Percentiles rank a stretch among this genome's conserved stretches.
phyloP scores from a whole-genome alignment of 352 stramenopile genomes.

The Globisporangium nunn region DNA sequence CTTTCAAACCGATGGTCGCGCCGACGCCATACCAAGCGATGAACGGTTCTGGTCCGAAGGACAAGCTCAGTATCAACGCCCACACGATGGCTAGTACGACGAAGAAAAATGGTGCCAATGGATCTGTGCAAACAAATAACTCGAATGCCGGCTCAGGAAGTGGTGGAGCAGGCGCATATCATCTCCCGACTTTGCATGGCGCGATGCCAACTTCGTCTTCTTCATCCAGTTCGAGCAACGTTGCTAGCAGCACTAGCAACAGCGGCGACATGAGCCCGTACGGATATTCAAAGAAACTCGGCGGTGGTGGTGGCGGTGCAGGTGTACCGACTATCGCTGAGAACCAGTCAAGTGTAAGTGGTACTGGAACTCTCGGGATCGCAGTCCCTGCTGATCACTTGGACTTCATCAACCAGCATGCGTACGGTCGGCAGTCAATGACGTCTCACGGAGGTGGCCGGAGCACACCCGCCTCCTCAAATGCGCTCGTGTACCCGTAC shows the following conservation, averaged over 20 bases:
- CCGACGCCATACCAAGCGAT: neutral
- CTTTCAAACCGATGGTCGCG: constrained; percentile 21
- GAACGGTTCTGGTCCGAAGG: neutral
- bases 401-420: constrained; percentile 31
- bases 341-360: constrained; percentile 13
- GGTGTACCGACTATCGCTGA: constrained; percentile 29
- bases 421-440: constrained; percentile 32
- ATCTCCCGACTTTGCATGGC: constrained; percentile 9
- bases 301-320: neutral
- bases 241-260: neutral
- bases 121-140: neutral
- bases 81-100: neutral
- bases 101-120: neutral
- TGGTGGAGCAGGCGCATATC: constrained; percentile 4
- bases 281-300: constrained; percentile 15
- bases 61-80: neutral
- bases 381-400: constrained; percentile 26
- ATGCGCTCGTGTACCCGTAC: constrained; percentile 23
- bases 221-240: neutral
- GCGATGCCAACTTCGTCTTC: constrained; percentile 4
- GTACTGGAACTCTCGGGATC: constrained; percentile 3
- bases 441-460: constrained; percentile 46
- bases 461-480: neutral
- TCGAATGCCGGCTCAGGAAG: neutral
- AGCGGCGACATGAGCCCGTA: constrained; percentile 12